These are phyloP conservation scores for Penicillium corylophilum DNA, from an alignment of 2,329 filamentous ascomycete genomes.

Conservation along the genomic window DNA sequence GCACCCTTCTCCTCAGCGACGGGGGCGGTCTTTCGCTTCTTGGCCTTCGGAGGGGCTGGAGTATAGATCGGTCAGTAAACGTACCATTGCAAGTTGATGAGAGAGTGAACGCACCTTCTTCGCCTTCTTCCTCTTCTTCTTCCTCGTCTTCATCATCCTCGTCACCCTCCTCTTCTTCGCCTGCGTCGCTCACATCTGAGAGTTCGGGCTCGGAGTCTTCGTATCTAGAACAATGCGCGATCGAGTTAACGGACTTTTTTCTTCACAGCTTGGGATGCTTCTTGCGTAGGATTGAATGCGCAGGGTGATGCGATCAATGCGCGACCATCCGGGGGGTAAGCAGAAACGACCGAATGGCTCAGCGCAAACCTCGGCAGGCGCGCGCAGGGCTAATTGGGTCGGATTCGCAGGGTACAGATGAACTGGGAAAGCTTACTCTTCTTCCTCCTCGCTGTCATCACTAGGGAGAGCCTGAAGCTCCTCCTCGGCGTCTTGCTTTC, in stretches of 20 bases:
- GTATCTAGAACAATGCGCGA: constrained; percentile 29
- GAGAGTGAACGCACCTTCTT: constrained; percentile 23
- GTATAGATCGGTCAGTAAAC: not conserved
- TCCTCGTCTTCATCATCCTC: constrained; percentile 29
- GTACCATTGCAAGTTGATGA: not conserved
- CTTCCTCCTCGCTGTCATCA: constrained; percentile 52
- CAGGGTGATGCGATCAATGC: constrained; percentile 1
- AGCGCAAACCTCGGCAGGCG: not conserved
- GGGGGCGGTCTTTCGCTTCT: constrained; percentile 34
- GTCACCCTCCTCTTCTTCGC: constrained; percentile 30
- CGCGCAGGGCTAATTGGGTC: not conserved
- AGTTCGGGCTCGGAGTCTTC: constrained; percentile 35
- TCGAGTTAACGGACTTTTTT: not conserved
- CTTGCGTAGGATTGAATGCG: not conserved
- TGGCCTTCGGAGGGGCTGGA: constrained; percentile 28
- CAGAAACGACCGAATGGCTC: not conserved
- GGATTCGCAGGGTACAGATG: not conserved
- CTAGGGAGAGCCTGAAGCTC: constrained; percentile 51
- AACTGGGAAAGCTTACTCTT: constrained; percentile 43
- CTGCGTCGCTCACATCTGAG: constrained; percentile 30
- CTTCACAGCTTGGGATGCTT: not conserved
- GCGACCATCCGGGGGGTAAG: constrained; percentile 4
- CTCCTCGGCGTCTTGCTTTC: constrained; percentile 51
- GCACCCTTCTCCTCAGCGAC: constrained; percentile 12
- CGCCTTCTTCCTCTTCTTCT: constrained; percentile 24